A percentile compares a stretch with the other conserved stretches of the same genome.
Conservation (phyloP, 805 yeast genomes). For the Candida nanaspora region DNA sequence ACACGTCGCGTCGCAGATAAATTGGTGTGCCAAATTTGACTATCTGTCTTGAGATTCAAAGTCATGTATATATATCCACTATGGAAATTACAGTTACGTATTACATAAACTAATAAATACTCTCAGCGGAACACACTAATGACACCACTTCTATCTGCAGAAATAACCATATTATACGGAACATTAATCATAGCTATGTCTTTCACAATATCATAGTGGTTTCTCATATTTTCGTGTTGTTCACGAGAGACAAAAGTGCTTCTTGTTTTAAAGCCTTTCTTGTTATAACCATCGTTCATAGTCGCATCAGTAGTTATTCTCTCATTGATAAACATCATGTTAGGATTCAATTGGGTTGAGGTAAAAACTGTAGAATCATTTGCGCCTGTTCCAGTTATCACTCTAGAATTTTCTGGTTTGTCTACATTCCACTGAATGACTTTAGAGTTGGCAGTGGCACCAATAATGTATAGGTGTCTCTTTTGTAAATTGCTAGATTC, state of each 20-base stretch:
- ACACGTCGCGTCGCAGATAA: too few species aligned
- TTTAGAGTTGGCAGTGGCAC: conserved; percentile 13
- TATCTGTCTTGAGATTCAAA: too few species aligned
- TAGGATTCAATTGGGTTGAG: conserved; percentile 30
- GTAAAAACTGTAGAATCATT: conserved; percentile 12
- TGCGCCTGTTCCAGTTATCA: conserved; percentile 15
- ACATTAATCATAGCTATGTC: conserved; percentile 37
- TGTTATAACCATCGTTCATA: conserved; percentile 1
- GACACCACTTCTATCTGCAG: conserved; percentile 62
- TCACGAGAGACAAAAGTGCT: conserved; percentile 17
- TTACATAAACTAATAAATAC: too few species aligned
- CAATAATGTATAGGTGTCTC: conserved; percentile 6
- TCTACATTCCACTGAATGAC: conserved; percentile 34
- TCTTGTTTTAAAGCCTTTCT: conserved; percentile 17
- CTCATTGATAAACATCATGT: conserved; percentile 35
- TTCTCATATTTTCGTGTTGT: conserved; percentile 35
- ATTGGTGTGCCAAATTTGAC: too few species aligned
- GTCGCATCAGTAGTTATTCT: conserved; percentile 5
- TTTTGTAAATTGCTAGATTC: conserved; percentile 4
- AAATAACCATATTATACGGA: conserved; percentile 55
- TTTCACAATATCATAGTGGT: conserved; percentile 45
- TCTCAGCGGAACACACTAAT: conserved; percentile 51
- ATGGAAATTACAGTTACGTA: too few species aligned
- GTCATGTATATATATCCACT: too few species aligned
- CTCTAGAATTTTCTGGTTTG: conserved; percentile 23